Base-by-base conservation (phyloP, 2,329 filamentous ascomycete species). In the Aspergillus fischeri region DNA sequence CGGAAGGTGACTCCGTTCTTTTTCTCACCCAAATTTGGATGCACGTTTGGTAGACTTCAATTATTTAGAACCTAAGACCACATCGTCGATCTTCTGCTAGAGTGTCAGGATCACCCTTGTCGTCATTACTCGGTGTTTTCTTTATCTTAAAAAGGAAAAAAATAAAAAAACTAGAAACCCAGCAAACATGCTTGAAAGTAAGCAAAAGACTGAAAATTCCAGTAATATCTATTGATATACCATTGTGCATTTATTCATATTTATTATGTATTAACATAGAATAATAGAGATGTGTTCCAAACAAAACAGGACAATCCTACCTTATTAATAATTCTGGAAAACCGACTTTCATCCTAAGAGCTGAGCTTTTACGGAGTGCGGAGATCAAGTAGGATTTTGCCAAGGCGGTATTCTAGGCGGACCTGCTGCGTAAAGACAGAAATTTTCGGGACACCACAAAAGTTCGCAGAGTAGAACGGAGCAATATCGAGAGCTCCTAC, bases 401-500 rank as follows among this genome's bases (percentile, higher is more conserved):
- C 24, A 47, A 47, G 48, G 53, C 53, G 53, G 53, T 55, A 24
- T 29, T 25, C 20, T 24, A 11, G 27, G 20, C 51, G 51, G 51
- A 45, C 28, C 28, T 28, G 17, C 32, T 4, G 25, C 14, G 11
- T 24, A 11, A 47, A 27, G 24, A 24, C n/a, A 24, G 24, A 47
- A 47, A 47, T 25, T 47, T 47, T 47, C 24, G 20, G 44, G 53
- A 55, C 44, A 56, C 53, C 20, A 56, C 32, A 35, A 14, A 35
- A 35, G 32, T 35, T 35, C 32, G 32, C 32, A 35, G 10, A 35
- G 11, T 14, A 32, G 28, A 50, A 28, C 21, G 29, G 28, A 38
- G 47, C 14, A 47, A 53, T 17, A 17, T 25, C 17, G 11, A 49
- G 49, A 47, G 57, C 42, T 60, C 56, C 47, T 17, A 49, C n/a